Conservation (phyloP, 495 filamentous ascomycete species). For the Penicillium paxilli region DNA sequence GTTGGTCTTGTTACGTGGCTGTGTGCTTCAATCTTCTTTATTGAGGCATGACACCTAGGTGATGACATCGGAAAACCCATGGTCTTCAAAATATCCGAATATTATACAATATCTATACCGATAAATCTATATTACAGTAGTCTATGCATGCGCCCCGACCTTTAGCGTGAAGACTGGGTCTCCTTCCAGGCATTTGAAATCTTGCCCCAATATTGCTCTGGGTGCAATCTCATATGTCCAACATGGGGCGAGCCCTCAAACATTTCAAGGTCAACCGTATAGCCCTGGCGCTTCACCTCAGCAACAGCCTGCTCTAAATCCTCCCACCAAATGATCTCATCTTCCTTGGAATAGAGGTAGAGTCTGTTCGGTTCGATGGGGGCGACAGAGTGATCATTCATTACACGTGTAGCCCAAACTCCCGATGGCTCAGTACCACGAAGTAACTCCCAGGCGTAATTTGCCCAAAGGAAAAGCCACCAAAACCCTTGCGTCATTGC, state of each 20-base stretch:
- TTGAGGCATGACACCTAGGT: too few species aligned
- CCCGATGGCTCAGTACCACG: slow-evolving; percentile 19
- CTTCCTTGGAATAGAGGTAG: slow-evolving; percentile 54
- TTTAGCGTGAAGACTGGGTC: slow-evolving; percentile 1
- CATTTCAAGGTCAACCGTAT: slow-evolving; percentile 38
- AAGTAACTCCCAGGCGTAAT: slow-evolving; percentile 12
- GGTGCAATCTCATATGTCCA: slow-evolving; percentile 53
- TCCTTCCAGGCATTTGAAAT: slow-evolving; percentile 45
- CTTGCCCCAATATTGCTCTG: slow-evolving; percentile 53
- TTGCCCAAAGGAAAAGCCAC: slow-evolving; percentile 29
- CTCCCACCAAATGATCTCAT: slow-evolving; percentile 54
- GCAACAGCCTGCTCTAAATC: slow-evolving; percentile 54
- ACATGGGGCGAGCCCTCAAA: slow-evolving; percentile 57
- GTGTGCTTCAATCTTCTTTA: too few species aligned
- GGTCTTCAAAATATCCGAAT: background rate
- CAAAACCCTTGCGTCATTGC: slow-evolving; percentile 46
- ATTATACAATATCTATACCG: background rate
- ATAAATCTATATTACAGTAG: background rate
- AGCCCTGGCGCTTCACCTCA: slow-evolving; percentile 40
- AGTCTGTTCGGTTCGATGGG: slow-evolving; percentile 25
- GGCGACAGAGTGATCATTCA: slow-evolving; percentile 23
- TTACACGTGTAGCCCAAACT: slow-evolving; percentile 19
- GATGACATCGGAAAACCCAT: too few species aligned
- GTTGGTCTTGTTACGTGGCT: too few species aligned
- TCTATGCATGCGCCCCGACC: background rate